Evolutionary conservation across 2,329 filamentous ascomycete genomes (phyloP).

Genomic region (Talaromyces rugulosus): DNA sequence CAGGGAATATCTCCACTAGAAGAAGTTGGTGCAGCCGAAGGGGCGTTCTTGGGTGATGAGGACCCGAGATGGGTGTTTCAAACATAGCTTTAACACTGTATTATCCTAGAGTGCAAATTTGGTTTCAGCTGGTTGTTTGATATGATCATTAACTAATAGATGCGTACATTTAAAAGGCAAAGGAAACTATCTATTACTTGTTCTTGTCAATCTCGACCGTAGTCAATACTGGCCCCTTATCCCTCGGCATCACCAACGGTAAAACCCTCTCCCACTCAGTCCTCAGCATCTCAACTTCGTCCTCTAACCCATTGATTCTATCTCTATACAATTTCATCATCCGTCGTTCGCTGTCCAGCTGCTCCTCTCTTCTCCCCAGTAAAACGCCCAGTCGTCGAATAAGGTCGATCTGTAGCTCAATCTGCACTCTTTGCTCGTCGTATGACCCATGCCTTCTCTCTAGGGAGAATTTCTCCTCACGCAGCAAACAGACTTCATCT

Average conservation of each 20-base stretch:
- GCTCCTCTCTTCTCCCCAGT: constrained; percentile 1
- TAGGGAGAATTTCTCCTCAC: neutral
- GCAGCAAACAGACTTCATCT: neutral
- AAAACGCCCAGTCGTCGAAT: constrained; percentile 5
- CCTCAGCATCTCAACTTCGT: neutral
- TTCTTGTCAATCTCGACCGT: neutral
- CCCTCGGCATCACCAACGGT: neutral
- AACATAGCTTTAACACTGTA: neutral
- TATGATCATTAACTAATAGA: neutral
- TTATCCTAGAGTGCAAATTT: too few species aligned
- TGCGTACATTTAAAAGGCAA: neutral
- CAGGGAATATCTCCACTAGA: constrained; percentile 24
- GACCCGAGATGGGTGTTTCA: constrained; percentile 62
- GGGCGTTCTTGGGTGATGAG: constrained; percentile 57
- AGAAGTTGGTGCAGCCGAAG: constrained; percentile 49
- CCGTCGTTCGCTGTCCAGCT: constrained; percentile 1
- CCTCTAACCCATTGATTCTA: neutral
- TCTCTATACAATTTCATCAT: neutral
- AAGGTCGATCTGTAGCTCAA: constrained; percentile 1
- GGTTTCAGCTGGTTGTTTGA: neutral
- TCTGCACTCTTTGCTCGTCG: neutral
- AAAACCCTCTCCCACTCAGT: constrained; percentile 2
- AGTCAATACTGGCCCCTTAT: neutral
- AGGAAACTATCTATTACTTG: neutral
- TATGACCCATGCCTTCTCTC: neutral